Conservation (phyloP, 179 eudicot genomes). For the Beta corolliflora region DNA sequence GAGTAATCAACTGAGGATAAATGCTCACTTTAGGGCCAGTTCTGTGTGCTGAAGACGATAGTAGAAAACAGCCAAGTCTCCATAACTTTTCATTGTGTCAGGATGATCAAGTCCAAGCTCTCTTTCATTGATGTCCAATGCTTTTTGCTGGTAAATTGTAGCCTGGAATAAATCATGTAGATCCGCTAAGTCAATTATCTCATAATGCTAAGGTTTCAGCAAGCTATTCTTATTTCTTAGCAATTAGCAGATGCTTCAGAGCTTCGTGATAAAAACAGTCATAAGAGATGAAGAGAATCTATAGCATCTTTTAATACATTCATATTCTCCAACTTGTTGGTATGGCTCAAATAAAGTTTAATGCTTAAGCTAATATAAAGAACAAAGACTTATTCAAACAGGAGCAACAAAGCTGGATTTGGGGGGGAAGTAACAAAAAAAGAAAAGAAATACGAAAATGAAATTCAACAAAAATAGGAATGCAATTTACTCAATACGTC, state of each 20-base stretch:
- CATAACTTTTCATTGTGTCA: constrained; percentile 99
- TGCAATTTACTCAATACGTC: background rate
- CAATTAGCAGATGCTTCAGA: background rate
- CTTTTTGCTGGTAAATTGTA: constrained; percentile 98
- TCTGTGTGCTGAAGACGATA: constrained; percentile 99
- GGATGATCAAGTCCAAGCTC: constrained; percentile 99
- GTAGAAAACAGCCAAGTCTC: constrained; percentile 98
- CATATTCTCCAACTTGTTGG: background rate
- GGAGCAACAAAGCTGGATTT: background rate
- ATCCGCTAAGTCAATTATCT: background rate
- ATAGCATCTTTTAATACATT: background rate
- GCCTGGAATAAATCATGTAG: constrained; percentile 50
- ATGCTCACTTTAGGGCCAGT: constrained; percentile 80
- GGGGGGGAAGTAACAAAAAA: too few relatives aligned
- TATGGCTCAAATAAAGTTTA: background rate
- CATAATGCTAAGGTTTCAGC: background rate
- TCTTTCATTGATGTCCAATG: constrained; percentile 98
- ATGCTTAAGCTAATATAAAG: background rate
- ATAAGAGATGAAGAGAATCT: background rate
- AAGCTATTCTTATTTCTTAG: background rate
- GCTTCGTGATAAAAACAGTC: background rate
- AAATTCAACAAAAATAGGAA: background rate
- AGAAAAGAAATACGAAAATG: too few relatives aligned
- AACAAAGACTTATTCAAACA: background rate
- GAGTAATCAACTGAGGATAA: background rate